Base-by-base conservation (phyloP, 2,329 filamentous ascomycete genomes). In the Pseudogymnoascus destructans region DNA sequence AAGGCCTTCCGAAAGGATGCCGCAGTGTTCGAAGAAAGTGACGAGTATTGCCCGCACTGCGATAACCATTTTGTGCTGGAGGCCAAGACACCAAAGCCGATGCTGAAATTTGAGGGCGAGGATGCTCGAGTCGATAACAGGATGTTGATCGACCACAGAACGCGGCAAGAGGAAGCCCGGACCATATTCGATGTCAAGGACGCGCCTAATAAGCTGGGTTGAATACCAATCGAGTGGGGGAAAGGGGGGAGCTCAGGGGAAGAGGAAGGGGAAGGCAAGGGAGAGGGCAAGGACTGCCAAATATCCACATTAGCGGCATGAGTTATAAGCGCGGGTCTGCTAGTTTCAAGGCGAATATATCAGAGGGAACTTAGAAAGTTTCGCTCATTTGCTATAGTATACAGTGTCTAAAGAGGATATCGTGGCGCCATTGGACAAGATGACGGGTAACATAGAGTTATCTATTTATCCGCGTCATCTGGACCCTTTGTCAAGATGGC, bases 11-110 rank as follows among this genome's bases (percentile, higher is more conserved):
- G 93, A 65, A 98, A 97, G 71, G 89, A 98, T 67, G 86, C 86
- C 49, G 76, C 82, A 63, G 88, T 95, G 71, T 96, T 95, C 67
- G 93, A 98, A 66, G 93, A 98, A 66, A 86, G 88, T 70, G 93
- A 98, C 75, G 95, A 98, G 72, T 98, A 95, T 78, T 98, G 93
- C 77, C 95, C 93, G 19, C 89, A 96, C 75, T 98, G 93, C 77
- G 93, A 98, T 71, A 98, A 98, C 75, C 95, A 98, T 73, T 98
- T 91, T 69, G 87, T 98, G 36, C 78, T 98, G 63, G 91, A 97
- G 3, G 95, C 93, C 57, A 73, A 86, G 65, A 88, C 86, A 3
- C 89, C 93, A 19, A 87, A 95, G 73, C 81, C 91, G 8, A 80
- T 86, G 33, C 74, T 98, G 57, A 82, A 91, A 64, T 80, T 98